These are phyloP conservation scores for Mycena metata DNA, from an alignment of 768 basidiomycete genomes.

Conservation along the genomic window DNA sequence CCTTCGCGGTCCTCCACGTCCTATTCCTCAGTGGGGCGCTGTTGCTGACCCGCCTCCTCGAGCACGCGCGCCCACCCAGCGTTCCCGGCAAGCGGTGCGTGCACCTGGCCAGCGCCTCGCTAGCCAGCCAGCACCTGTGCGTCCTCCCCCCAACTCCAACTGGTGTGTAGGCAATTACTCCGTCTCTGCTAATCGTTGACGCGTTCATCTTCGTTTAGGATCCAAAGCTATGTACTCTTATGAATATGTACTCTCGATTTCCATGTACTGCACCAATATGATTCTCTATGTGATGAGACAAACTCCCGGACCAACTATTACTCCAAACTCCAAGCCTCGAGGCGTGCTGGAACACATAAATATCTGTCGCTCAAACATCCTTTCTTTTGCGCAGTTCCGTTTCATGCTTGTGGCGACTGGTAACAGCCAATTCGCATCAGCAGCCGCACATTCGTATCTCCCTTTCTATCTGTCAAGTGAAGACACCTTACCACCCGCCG, in stretches of 20 bases:
- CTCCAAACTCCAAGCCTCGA: constrained; percentile 13
- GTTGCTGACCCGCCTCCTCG: too few relatives aligned
- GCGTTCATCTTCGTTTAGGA: background rate
- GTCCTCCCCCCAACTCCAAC: background rate
- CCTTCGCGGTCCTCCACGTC: background rate
- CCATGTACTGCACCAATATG: background rate
- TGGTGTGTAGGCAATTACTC: background rate
- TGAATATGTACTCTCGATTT: background rate
- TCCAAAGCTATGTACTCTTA: background rate
- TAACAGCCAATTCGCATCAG: background rate
- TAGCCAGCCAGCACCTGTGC: background rate
- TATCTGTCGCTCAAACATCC: background rate
- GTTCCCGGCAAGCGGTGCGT: background rate
- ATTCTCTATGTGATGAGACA: background rate
- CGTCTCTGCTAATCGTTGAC: background rate
- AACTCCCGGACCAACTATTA: background rate
- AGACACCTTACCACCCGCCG: constrained; percentile 17
- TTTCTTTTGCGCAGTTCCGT: background rate
- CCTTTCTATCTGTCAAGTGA: constrained; percentile 21
- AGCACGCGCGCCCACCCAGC: too few relatives aligned
- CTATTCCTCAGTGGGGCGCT: background rate
- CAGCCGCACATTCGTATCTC: constrained; percentile 20
- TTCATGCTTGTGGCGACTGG: background rate
- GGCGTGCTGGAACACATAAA: background rate
- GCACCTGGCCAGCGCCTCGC: background rate